Percentiles rank a stretch among this genome's conserved stretches.
These are phyloP conservation scores for Seiridium cupressi DNA, from an alignment of 2,329 filamentous ascomycete genomes.

Conservation along the genomic window DNA sequence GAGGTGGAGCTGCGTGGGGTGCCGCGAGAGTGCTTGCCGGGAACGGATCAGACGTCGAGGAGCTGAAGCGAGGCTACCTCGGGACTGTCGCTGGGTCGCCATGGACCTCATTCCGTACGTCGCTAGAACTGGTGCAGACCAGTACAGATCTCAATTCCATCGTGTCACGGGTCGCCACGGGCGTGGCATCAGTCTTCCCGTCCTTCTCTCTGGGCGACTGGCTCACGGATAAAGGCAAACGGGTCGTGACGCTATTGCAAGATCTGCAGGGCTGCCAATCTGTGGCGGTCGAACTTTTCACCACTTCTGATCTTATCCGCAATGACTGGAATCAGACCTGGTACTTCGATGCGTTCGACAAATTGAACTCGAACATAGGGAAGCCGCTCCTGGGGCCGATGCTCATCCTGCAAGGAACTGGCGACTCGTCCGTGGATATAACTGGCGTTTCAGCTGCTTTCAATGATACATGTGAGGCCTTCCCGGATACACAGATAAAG, in stretches of 20 bases:
- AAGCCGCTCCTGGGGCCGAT: background rate
- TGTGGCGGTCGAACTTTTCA: background rate
- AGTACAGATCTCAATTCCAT: background rate
- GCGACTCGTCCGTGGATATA: background rate
- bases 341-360: background rate
- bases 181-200: background rate
- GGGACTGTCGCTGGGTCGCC: background rate
- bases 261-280: slow-evolving; percentile 1
- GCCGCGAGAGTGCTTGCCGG: background rate
- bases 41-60: background rate
- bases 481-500: background rate
- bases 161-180: background rate
- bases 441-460: background rate
- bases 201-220: slow-evolving; percentile 1
- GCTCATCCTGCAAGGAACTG: background rate
- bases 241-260: background rate
- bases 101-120: background rate
- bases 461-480: background rate
- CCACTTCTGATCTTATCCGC: background rate
- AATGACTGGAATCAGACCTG: background rate
- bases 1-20: slow-evolving; percentile 3
- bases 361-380: background rate
- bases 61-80: background rate
- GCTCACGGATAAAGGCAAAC: background rate
- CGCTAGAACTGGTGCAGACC: background rate